Base-by-base conservation (phyloP, 2,329 filamentous ascomycete genomes). In the Aspergillus sp. region DNA sequence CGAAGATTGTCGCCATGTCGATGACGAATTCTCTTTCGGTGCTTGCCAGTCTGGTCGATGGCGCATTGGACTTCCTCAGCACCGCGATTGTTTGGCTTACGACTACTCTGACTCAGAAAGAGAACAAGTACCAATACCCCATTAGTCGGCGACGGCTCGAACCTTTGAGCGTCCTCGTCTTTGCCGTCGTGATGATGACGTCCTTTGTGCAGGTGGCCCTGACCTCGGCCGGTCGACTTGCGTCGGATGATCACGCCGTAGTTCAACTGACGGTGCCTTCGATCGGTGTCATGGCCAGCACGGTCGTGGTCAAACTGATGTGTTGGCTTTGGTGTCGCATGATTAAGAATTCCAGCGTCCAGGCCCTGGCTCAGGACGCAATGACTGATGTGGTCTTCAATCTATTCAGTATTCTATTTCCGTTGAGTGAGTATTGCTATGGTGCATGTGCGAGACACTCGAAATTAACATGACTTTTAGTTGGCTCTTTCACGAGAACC, bases 321-420 rank as follows among this genome's bases (percentile, higher is more conserved):
- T 92, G 88, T 72, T 96, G 89, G 89, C 66, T 95, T 36, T 95
- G 89, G 88, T 95, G 89, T 68, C 87, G 90, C 6, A 71, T 94
- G 32, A 88, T 95, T 59, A 89, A 84, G 60, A 95, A 95, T 68
- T 91, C 88, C 2, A 90, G 86, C 56, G 90, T 95, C 4, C 89
- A 92, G 67, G 90, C 90, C 1, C 76, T 95, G 60, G 83, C 83
- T 0, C 82, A 86, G 60, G 83, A 86, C 57, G 83, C 83, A 11
- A 77, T 83, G 71, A 87, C 89, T 0, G 89, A 95, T 64, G 88
- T 96, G 24, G 85, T 95, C 30, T 96, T 96, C 81, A 96, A 96
- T 72, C 84, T 83, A 1, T 93, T 94, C 64, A 91, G 88, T 58
- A 94, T 95, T 64, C 79, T 94, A 20, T 95, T 95, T 66, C 91